A percentile compares a stretch with the other conserved stretches of the same genome.
phyloP scores from a whole-genome alignment of 805 yeast genomes.

The Candida silvicultrix region DNA sequence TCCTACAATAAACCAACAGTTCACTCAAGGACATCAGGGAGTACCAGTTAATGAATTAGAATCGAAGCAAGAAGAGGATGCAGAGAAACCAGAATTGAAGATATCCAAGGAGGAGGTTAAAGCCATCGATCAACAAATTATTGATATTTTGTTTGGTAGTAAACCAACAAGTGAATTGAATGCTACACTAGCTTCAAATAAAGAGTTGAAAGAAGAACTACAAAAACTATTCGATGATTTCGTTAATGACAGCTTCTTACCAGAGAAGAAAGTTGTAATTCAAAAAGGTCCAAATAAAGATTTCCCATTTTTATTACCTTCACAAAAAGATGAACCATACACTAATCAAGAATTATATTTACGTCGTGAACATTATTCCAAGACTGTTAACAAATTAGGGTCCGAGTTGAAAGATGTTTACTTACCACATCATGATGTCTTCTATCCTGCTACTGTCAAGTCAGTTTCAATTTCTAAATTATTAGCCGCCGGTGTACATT shows the following conservation, averaged over 20 bases:
- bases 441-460: conserved; percentile 48
- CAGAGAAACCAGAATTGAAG: neutral
- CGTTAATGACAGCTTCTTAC: neutral
- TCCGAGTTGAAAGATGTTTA: conserved; percentile 57
- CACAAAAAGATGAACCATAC: conserved; percentile 59
- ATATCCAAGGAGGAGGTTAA: neutral
- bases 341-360: conserved; percentile 71
- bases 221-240: neutral
- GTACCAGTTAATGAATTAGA: neutral
- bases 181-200: neutral
- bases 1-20: neutral
- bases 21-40: neutral
- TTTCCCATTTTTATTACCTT: conserved; percentile 60
- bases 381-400: conserved; percentile 53
- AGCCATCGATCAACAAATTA: neutral
- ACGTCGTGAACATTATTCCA: conserved; percentile 62
- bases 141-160: neutral
- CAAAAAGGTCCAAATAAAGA: conserved; percentile 9
- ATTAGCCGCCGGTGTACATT: conserved; percentile 88
- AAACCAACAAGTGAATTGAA: neutral
- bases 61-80: no score
- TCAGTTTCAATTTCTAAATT: conserved; percentile 64
- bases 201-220: neutral
- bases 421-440: conserved; percentile 60
- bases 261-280: conserved; percentile 7